These are phyloP conservation scores for Aspergillus novofumigatus DNA, from an alignment of 2,329 filamentous ascomycete genomes.

Conservation along the genomic window DNA sequence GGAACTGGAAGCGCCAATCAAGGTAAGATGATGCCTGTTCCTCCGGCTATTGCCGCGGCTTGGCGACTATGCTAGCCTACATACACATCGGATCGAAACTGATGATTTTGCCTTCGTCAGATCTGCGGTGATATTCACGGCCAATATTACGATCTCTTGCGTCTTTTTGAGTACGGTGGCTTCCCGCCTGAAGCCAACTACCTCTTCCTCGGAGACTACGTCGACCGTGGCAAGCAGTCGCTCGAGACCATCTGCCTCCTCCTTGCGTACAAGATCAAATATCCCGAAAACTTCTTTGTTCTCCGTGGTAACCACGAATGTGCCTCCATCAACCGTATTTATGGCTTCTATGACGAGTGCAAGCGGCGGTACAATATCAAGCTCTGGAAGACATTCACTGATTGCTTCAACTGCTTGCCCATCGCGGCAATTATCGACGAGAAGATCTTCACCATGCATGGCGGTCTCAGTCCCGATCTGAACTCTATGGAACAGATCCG, in stretches of 20 bases:
- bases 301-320: conserved; percentile 98
- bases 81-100: conserved; percentile 4
- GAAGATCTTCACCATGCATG: conserved; percentile 99
- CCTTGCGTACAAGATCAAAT: conserved; percentile 99
- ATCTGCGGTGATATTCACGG: conserved; percentile 99
- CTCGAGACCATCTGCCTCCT: conserved; percentile 97
- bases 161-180: conserved; percentile 95
- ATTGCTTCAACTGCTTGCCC: conserved; percentile 98
- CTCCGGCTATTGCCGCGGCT: not conserved
- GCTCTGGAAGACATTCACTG: conserved; percentile 99
- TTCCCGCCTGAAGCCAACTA: conserved; percentile 99
- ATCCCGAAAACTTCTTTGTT: conserved; percentile 99
- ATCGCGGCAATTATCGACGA: conserved; percentile 99
- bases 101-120: conserved; percentile 46
- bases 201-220: conserved; percentile 98
- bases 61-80: not conserved
- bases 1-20: conserved; percentile 97
- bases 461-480: conserved; percentile 90
- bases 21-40: conserved; percentile 57
- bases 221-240: conserved; percentile 98
- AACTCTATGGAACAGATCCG: conserved; percentile 99
- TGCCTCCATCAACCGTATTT: conserved; percentile 97
- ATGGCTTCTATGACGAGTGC: conserved; percentile 99
- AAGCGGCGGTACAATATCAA: conserved; percentile 99
- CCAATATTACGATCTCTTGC: conserved; percentile 96